Conservation (phyloP, 192 early-diverging fungal species). For the Chytriomyces confervae region DNA sequence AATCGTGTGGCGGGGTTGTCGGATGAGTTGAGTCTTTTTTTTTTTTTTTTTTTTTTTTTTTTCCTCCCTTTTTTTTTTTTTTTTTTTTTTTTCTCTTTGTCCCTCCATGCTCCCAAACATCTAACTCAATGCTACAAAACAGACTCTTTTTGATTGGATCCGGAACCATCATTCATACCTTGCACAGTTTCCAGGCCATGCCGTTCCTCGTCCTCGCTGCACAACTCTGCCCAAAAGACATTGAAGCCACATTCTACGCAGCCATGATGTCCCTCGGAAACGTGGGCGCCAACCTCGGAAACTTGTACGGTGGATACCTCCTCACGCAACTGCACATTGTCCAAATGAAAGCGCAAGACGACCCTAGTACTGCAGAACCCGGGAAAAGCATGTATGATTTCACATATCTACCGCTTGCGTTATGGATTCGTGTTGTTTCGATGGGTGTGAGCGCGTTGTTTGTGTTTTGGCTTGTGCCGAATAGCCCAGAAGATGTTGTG, state of each 20-base stretch:
- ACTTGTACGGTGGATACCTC: constrained; percentile 33
- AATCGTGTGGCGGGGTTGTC: constrained; percentile 21
- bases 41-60: constrained; percentile 10
- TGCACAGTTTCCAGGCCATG: constrained; percentile 37
- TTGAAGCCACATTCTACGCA: constrained; percentile 43
- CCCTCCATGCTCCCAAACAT: background rate
- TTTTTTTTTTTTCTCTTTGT: background rate
- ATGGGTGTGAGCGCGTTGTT: constrained; percentile 32
- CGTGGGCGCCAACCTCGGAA: constrained; percentile 38
- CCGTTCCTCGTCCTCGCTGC: constrained; percentile 42
- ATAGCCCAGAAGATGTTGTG: constrained; percentile 9
- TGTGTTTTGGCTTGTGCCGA: constrained; percentile 35
- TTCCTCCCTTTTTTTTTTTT: background rate
- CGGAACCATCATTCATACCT: constrained; percentile 30
- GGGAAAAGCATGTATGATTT: constrained; percentile 22
- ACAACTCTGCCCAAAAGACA: constrained; percentile 39
- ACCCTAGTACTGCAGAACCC: background rate
- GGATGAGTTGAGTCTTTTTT: constrained; percentile 21
- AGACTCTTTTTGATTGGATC: constrained; percentile 38
- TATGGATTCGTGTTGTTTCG: constrained; percentile 34
- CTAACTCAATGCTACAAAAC: too few species aligned
- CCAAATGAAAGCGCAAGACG: background rate
- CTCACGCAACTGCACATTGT: constrained; percentile 29
- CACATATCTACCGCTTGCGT: constrained; percentile 13
- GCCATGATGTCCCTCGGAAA: constrained; percentile 36